Conservation (phyloP, 345 rosid genomes). For the Angophora floribunda region DNA sequence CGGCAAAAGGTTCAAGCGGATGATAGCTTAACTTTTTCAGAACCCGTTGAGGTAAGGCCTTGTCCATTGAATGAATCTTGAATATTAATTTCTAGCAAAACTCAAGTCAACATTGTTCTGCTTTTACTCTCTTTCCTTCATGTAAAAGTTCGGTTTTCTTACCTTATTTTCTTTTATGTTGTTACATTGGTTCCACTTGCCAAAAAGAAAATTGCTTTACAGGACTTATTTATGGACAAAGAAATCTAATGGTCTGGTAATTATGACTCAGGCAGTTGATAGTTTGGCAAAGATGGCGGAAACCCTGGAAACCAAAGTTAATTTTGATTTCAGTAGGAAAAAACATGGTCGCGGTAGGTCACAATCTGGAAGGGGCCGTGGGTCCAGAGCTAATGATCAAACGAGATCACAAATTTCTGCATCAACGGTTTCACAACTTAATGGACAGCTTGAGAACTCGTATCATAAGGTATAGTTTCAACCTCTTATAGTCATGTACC, state of each 20-base stretch:
- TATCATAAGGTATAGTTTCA: constrained; percentile 41
- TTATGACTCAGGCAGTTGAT: constrained; percentile 41
- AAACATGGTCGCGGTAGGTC: constrained; percentile 87
- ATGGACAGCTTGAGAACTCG: constrained; percentile 63
- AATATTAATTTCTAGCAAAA: background rate
- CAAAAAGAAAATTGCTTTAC: background rate
- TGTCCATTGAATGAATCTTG: background rate
- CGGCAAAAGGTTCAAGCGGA: constrained; percentile 64
- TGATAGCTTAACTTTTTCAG: constrained; percentile 30
- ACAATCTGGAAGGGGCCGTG: constrained; percentile 79
- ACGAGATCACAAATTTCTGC: constrained; percentile 35
- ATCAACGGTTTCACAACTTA: constrained; percentile 33
- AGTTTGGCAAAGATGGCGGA: constrained; percentile 59
- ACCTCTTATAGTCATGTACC: background rate
- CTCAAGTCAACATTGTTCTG: background rate
- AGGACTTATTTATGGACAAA: background rate
- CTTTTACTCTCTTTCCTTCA: background rate
- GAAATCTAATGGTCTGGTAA: background rate
- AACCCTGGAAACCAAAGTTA: constrained; percentile 34
- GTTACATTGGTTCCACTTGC: background rate
- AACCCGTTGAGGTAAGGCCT: constrained; percentile 52
- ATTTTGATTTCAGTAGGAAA: constrained; percentile 50
- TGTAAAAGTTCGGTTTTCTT: background rate
- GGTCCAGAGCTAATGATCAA: constrained; percentile 64
- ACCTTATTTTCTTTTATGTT: background rate